Percentiles rank a stretch among this genome's conserved stretches.
phyloP scores from a whole-genome alignment of 495 filamentous ascomycete species.

The Hyaloscypha finlandica region DNA sequence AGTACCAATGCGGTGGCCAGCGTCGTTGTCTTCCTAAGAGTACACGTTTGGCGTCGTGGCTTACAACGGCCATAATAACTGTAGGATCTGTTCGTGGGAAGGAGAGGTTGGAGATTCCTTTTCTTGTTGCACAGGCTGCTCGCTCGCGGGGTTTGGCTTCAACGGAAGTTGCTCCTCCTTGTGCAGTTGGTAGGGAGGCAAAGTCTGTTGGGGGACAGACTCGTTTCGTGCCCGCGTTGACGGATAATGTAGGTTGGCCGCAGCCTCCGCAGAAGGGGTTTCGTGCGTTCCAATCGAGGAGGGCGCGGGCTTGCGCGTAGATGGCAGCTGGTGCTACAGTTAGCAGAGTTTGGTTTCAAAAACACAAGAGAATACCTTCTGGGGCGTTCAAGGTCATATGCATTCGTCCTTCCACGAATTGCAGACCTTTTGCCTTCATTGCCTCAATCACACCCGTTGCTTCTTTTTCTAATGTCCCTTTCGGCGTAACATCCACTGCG shows the following conservation, averaged over 20 bases:
- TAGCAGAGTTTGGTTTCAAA: background rate
- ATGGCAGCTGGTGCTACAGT: slow-evolving; percentile 66
- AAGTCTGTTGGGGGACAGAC: slow-evolving; percentile 81
- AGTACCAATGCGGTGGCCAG: slow-evolving; percentile 85
- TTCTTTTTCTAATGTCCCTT: slow-evolving; percentile 50
- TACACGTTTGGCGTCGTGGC: slow-evolving; percentile 68
- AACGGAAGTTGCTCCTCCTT: slow-evolving; percentile 44
- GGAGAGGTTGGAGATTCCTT: slow-evolving; percentile 74
- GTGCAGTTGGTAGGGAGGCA: slow-evolving; percentile 77
- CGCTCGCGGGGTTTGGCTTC: slow-evolving; percentile 44
- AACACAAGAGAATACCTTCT: slow-evolving; percentile 55
- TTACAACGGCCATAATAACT: slow-evolving; percentile 91
- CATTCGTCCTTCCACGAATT: slow-evolving; percentile 61
- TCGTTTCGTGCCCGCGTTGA: slow-evolving; percentile 89
- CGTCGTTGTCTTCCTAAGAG: slow-evolving; percentile 84
- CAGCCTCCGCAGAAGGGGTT: slow-evolving; percentile 92
- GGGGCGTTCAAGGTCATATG: slow-evolving; percentile 48
- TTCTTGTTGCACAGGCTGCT: slow-evolving; percentile 73
- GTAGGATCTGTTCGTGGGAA: slow-evolving; percentile 97
- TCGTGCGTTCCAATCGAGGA: slow-evolving; percentile 91
- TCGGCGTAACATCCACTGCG: slow-evolving; percentile 84
- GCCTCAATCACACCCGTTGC: slow-evolving; percentile 42
- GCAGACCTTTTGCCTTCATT: slow-evolving; percentile 58
- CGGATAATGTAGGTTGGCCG: slow-evolving; percentile 78
- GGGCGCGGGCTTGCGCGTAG: slow-evolving; percentile 85